These are phyloP conservation scores for Globisporangium middletonii DNA, from an alignment of 352 stramenopile genomes.

Conservation along the genomic window DNA sequence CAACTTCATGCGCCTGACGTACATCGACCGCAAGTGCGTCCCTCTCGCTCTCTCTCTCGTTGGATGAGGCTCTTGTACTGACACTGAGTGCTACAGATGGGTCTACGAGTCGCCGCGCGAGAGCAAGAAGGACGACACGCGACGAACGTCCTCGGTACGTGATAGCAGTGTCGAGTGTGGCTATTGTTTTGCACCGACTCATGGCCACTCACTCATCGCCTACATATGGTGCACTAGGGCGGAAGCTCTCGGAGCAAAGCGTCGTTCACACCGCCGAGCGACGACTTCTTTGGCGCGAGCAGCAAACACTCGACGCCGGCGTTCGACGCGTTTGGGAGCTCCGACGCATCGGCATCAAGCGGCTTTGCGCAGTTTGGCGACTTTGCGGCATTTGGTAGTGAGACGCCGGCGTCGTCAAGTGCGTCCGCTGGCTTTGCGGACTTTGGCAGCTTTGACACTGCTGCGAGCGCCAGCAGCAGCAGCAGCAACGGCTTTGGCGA, in stretches of 20 bases:
- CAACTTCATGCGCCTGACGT: constrained; percentile 88
- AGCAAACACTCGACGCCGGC: constrained; percentile 15
- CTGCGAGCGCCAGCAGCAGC: constrained; percentile 13
- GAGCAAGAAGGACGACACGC: constrained; percentile 36
- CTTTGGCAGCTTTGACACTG: constrained; percentile 49
- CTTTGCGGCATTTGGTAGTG: constrained; percentile 65
- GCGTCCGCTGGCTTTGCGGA: constrained; percentile 38
- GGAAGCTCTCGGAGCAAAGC: constrained; percentile 20
- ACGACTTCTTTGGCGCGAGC: constrained; percentile 44
- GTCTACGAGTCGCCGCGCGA: constrained; percentile 68
- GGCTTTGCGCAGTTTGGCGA: constrained; percentile 65
- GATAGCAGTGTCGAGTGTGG: neutral
- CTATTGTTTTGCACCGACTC: neutral
- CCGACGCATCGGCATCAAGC: constrained; percentile 9
- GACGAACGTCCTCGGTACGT: constrained; percentile 32
- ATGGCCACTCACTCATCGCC: neutral
- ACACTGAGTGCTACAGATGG: constrained; percentile 34
- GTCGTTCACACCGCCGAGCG: constrained; percentile 23
- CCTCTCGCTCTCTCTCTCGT: too few relatives aligned
- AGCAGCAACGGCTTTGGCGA: constrained; percentile 24
- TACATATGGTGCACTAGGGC: neutral
- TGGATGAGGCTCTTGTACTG: neutral
- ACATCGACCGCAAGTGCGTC: constrained; percentile 81
- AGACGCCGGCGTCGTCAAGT: constrained; percentile 18
- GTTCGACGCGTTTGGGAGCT: constrained; percentile 31